Conservation (phyloP, 495 filamentous ascomycete species). For the Hypoxylon fragiforme region DNA sequence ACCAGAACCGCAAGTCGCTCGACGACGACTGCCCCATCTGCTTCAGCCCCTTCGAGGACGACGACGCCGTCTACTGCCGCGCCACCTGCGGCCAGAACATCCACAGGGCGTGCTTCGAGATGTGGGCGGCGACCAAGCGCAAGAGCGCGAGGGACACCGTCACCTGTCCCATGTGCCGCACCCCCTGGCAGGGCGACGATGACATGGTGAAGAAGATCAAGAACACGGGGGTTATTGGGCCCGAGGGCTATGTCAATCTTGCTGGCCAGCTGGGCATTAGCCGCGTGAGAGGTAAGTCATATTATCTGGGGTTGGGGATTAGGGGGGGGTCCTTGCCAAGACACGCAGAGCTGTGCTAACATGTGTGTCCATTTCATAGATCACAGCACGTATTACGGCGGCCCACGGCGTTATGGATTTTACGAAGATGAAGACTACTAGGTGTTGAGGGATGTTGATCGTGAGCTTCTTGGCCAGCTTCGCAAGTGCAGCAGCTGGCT, state of each 20-base stretch:
- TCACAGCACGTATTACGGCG: no score
- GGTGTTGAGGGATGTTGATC: no score
- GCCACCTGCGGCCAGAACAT: slow-evolving; percentile 78
- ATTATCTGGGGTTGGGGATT: no score
- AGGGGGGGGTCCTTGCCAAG: no score
- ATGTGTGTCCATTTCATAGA: no score
- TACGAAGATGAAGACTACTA: no score
- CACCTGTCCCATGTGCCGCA: slow-evolving; percentile 65
- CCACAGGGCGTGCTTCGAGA: slow-evolving; percentile 70
- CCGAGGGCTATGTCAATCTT: slow-evolving; percentile 70
- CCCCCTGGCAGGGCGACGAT: slow-evolving; percentile 62
- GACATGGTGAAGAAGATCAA: slow-evolving; percentile 52
- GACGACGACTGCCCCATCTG: slow-evolving; percentile 84
- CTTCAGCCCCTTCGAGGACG: slow-evolving; percentile 66
- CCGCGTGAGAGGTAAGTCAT: slow-evolving; percentile 50
- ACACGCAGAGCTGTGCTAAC: no score
- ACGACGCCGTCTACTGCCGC: slow-evolving; percentile 70
- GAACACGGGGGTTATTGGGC: slow-evolving; percentile 42
- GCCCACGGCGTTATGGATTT: no score
- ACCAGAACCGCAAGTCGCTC: slow-evolving; percentile 49
- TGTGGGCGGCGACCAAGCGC: slow-evolving; percentile 65
- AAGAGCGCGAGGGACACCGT: slow-evolving; percentile 46
- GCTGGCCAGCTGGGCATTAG: slow-evolving; percentile 64
- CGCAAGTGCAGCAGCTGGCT: no score
- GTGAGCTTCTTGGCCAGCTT: no score